Percentiles rank a stretch among this genome's conserved stretches.
Evolutionary conservation across 1,139 yeast species (phyloP).

Genomic region (Pichia sp.): DNA sequence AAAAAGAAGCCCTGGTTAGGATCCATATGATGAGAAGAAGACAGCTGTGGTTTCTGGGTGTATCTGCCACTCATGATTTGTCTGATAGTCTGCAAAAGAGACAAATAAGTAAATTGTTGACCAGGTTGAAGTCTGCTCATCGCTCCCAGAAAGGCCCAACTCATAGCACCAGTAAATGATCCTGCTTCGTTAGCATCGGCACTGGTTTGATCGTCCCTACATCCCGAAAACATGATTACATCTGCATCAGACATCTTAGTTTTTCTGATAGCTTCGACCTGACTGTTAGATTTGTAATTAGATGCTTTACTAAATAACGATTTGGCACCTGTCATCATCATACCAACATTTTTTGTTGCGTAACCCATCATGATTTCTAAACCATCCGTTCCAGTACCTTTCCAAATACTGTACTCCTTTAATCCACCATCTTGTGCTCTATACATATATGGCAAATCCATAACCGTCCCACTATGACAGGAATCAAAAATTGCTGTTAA

Average conservation of each 20-base stretch:
- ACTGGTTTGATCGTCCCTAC: conserved; percentile 77
- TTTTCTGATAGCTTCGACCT: conserved; percentile 38
- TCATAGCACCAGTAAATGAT: conserved; percentile 86
- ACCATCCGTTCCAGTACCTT: conserved; percentile 78
- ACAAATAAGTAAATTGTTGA: conserved; percentile 55
- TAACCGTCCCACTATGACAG: conserved; percentile 88
- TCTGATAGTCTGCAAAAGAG: conserved; percentile 78
- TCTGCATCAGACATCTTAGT: conserved; percentile 83
- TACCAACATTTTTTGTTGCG: conserved; percentile 61
- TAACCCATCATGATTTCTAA: conserved; percentile 66
- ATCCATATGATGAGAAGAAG: conserved; percentile 80
- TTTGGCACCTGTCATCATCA: conserved; percentile 43
- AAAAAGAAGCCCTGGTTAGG: conserved; percentile 52
- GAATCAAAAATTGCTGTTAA: conserved; percentile 87
- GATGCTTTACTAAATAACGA: conserved; percentile 46
- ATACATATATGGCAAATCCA: conserved; percentile 84
- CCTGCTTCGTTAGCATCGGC: conserved; percentile 85
- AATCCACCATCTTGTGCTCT: conserved; percentile 80
- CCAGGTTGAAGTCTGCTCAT: conserved; percentile 53
- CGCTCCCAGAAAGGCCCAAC: conserved; percentile 78
- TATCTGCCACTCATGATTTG: conserved; percentile 60
- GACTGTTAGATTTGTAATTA: conserved; percentile 25
- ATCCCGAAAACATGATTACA: conserved; percentile 79
- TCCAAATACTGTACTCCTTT: conserved; percentile 82
- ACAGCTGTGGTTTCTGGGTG: conserved; percentile 84